phyloP scores from a whole-genome alignment of 352 stramenopile genomes.

The Pythium guiyangense region DNA sequence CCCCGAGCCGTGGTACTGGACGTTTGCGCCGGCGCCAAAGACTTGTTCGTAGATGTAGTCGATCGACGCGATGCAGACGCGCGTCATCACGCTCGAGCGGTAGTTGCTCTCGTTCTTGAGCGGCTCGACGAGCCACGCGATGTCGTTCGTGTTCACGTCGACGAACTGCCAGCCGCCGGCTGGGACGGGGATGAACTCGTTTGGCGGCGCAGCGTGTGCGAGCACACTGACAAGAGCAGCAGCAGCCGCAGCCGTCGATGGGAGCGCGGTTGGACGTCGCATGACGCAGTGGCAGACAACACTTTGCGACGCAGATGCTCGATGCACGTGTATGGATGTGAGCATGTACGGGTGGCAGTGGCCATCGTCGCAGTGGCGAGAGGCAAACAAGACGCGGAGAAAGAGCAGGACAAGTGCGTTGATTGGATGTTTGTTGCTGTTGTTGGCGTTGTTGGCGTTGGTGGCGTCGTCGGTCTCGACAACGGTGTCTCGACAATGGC shows the following conservation, averaged over 20 bases:
- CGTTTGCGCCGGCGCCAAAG: conserved; percentile 6
- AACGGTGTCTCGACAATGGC: not conserved
- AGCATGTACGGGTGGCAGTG: not conserved
- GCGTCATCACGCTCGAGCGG: conserved; percentile 91
- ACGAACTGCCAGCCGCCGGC: conserved; percentile 2
- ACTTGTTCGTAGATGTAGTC: conserved; percentile 85
- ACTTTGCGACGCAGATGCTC: not conserved
- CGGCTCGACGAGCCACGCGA: not conserved
- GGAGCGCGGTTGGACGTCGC: too few species aligned
- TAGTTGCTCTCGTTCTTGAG: conserved; percentile 33
- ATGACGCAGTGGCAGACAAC: too few species aligned
- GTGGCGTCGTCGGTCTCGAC: not conserved
- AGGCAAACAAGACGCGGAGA: not conserved
- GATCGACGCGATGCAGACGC: conserved; percentile 79
- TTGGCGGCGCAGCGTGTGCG: not conserved
- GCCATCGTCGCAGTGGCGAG: too few species aligned
- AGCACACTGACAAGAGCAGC: not conserved
- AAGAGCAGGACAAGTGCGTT: not conserved
- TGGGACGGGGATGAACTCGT: not conserved
- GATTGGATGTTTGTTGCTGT: not conserved
- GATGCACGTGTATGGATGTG: too few species aligned
- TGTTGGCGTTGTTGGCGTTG: too few species aligned
- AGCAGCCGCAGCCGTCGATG: not conserved
- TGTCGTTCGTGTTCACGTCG: conserved; percentile 3
- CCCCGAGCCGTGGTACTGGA: conserved; percentile 8